Evolutionary conservation across 148 eudicot species (phyloP), one percentile per base, ranked within the genome.

Genomic region (Linanthus parryae): DNA sequence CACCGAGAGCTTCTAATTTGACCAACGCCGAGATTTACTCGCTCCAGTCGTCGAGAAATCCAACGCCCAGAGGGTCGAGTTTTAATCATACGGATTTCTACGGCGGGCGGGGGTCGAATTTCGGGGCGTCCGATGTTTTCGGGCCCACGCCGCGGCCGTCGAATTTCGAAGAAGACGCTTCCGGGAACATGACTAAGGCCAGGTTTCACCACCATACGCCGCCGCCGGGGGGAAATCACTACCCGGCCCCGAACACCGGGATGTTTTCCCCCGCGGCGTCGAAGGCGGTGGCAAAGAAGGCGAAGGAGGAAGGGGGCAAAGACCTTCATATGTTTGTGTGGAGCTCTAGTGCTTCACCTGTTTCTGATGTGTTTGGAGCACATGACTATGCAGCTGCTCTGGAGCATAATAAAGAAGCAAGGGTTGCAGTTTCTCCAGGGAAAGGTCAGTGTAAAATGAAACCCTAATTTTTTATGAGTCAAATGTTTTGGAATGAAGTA

Each of bases 11-110:
- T 0, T 83, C 91, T 6, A 87, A 87, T 29, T 52, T 87, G 35
- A 83, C 87, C 0, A 83, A 83, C 68, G 91, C 81, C 0, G 95
- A 87, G 81, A 87, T 87, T 61, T 87, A 83, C 36, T 83, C 91
- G 1, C 55, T 83, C 24, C 95, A 80, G 11, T 80, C 91, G 7
- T 80, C 83, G 0, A 64, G 84, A 52, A 87, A 87, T 37, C 92
- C 83, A 0, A 82, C 95, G 0, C 88, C 91, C 1, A 73, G 91
- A 45, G 96, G 91, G 4, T 87, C 96, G 2, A 87, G 88, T n/a
- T 83, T 87, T 41, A 86, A 82, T 54, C 95, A 83, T 19, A 81
- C 73, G 27, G 94, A 84, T 69, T 74, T 84, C 36, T 84, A 84
- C 56, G 77, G 90, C 0, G 69, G 79, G 71, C 78, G 77, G 50